Evolutionary conservation across 108 stramenopile genomes (phyloP), one percentile per base, ranked within the genome.

Genomic region (Skeletonema tropicum): DNA sequence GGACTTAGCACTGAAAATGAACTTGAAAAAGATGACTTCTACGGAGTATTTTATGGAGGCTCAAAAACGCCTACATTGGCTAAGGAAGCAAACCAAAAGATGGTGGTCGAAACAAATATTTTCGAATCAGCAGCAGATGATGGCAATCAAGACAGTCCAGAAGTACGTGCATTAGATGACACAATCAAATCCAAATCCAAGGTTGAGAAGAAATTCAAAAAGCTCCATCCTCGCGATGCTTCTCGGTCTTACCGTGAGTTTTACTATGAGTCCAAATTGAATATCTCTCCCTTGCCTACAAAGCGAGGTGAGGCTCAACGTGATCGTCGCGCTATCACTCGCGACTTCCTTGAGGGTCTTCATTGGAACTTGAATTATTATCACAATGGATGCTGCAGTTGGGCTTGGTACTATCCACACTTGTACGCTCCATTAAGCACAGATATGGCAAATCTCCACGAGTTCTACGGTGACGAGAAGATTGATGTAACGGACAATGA

Each of bases 331-430:
- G 86, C 89, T 17, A 85, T 97, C 68, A 96, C 83, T 30, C 80
- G 92, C 13, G 89, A 95, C 64, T 97, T 92, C 68, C 63, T 97
- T 30, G 97, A 98, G 75, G 98, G 97, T 7, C 75, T 98, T 12
- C 95, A 97, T 75, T 99, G 99, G 99, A 86, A 86, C 46, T 70
- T 97, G 74, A 86, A 89, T 52, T 99, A 99, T 80, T 99, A 99
- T 77, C 97, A 99, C 84, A 82, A 94, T 62, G 99, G 99, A 59
- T 97, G 97, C 82, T 73, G 57, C 5, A 90, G 90, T 55, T 99
- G 99, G 99, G 90, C 91, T 68, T 99, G 98, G 98, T 99, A 91
- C 79, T 99, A 96, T 72, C 98, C 98, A 6, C 90, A 98, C 74
- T 75, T 97, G 62, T 98, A 99, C 74, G 90, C 85, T 42, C 98